Conservation (phyloP, 2,329 filamentous ascomycete genomes). For the Ilyonectria mors-panacis region DNA sequence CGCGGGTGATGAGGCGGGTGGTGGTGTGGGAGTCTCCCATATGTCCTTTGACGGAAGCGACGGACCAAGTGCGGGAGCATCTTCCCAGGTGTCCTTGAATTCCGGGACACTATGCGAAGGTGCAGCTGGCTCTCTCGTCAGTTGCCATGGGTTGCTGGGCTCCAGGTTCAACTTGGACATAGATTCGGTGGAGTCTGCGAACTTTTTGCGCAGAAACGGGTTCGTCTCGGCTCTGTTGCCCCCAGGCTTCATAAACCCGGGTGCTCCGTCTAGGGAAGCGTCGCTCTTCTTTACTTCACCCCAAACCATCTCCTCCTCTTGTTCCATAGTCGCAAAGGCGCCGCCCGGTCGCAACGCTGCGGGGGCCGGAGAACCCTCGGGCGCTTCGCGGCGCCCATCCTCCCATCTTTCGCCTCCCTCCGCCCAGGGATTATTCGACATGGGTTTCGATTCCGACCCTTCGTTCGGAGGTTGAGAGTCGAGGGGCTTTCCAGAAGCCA, state of each 20-base stretch:
- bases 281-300: conserved; percentile 44
- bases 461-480: conserved; percentile 19
- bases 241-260: conserved; percentile 54
- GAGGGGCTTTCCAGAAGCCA: conserved; percentile 32
- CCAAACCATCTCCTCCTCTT: conserved; percentile 53
- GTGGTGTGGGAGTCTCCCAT: conserved; percentile 51
- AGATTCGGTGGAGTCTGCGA: conserved; percentile 50
- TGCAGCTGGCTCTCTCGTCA: conserved; percentile 34
- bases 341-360: conserved; percentile 52
- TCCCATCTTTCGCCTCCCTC: conserved; percentile 45
- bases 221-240: conserved; percentile 62
- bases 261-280: conserved; percentile 42
- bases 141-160: conserved; percentile 55
- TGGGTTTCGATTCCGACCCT: conserved; percentile 18
- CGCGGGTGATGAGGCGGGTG: conserved; percentile 49
- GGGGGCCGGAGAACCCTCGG: conserved; percentile 42
- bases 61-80: conserved; percentile 27
- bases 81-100: conserved; percentile 43
- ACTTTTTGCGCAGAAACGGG: conserved; percentile 67
- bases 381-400: conserved; percentile 38
- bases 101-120: neutral
- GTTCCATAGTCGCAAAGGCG: conserved; percentile 35
- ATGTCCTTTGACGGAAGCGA: conserved; percentile 38
- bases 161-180: conserved; percentile 63
- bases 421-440: conserved; percentile 47